Evolutionary conservation across 2,329 filamentous ascomycete species (phyloP).

Genomic region (Gliomastix tumulicola): DNA sequence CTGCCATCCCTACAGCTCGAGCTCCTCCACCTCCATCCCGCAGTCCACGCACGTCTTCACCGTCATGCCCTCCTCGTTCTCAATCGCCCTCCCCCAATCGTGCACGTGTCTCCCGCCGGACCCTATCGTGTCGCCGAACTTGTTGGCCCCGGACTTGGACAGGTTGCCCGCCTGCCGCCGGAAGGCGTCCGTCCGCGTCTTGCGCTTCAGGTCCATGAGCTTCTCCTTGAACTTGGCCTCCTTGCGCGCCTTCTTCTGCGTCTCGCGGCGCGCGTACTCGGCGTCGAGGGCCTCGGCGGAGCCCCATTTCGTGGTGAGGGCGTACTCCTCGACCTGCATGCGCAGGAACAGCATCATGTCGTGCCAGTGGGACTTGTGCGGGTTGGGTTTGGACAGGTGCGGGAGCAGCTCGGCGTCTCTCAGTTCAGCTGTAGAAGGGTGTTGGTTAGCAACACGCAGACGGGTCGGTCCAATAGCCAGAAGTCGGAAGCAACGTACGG

Average conservation of each 20-base stretch:
- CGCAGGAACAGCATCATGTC: conserved; percentile 98
- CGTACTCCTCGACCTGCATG: conserved; percentile 91
- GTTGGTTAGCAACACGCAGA: no score
- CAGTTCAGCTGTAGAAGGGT: conserved; percentile 62
- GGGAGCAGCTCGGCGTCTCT: conserved; percentile 80
- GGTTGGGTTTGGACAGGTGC: conserved; percentile 83
- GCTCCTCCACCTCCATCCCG: conserved; percentile 72
- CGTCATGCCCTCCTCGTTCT: conserved; percentile 64
- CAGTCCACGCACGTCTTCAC: conserved; percentile 75
- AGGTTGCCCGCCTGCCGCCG: conserved; percentile 60
- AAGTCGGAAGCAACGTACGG: conserved; percentile 42
- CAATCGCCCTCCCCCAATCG: conserved; percentile 71
- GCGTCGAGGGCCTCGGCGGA: conserved; percentile 77
- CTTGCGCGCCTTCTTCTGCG: conserved; percentile 76
- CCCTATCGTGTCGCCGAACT: conserved; percentile 73
- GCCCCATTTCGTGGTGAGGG: conserved; percentile 86
- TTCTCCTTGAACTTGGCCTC: conserved; percentile 90
- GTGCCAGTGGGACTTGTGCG: conserved; percentile 93
- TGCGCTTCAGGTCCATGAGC: conserved; percentile 83
- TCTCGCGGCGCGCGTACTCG: conserved; percentile 75
- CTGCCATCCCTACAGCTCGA: conserved; percentile 50
- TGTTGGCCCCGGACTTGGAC: conserved; percentile 41
- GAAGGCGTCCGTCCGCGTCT: conserved; percentile 86
- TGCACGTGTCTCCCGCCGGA: conserved; percentile 71
- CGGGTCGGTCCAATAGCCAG: no score